Base-by-base conservation (phyloP, 2,329 filamentous ascomycete genomes). In the Colletotrichum shisoi region DNA sequence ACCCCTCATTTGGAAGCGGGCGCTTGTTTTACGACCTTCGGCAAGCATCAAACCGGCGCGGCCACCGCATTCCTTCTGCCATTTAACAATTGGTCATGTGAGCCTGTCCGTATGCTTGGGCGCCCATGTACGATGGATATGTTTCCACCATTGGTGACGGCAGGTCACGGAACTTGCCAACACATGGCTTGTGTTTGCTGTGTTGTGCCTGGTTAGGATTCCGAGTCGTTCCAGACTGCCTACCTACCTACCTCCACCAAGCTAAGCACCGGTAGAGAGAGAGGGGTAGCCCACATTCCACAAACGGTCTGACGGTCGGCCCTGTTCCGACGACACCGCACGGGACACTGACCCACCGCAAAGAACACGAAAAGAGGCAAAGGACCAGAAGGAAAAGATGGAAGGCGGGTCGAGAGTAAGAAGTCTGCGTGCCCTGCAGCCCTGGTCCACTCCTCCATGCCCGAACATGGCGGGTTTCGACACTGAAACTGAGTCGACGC, bases 381-480 rank as follows among this genome's bases (percentile, higher is more conserved):
- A 45, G 2, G 19, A 39, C 12, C 27, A 39, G 24, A 49, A 62
- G 57, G 40, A 52, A 51, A 42, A 21, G 42, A 31, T 37, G 17
- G 42, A 13, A 19, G 37, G 48, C 31, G 21, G 19, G 51, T 34
- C 27, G 19, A 53, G 46, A 51, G 31, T 7, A 9, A 34, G 31
- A 34, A 34, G 31, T 34, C 31, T 34, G 8, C 24, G 46, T 21
- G 53, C 42, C 64, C n/a, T n/a, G n/a, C n/a, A n/a, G n/a, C n/a
- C n/a, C 46, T 42, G 40, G 48, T 48, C 42, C 64, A 63, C 42
- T 61, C 64, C 66, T 46, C 45, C 73, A 74, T 82, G 31, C 79
- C 60, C 60, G 77, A 77, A 84, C 81, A 73, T 73, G 72, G 77
- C 74, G 72, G 72, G 80, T 83, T 83, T 83, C 82, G 81, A 70